Evolutionary conservation across 1,284 basidiomycete species (phyloP).

Genomic region (Austroboletus rostrupii): DNA sequence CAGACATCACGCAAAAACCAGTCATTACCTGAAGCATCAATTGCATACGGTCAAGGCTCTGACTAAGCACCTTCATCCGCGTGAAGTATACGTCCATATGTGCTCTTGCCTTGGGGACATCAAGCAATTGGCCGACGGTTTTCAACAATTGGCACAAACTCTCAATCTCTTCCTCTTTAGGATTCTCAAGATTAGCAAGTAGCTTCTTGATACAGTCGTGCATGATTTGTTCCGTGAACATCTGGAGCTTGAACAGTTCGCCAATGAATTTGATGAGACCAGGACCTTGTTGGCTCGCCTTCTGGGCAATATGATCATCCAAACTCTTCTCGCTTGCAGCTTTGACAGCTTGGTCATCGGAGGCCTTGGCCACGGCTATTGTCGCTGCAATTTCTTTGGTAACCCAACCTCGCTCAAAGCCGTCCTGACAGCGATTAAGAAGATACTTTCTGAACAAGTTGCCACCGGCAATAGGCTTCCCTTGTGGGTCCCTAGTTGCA

Average conservation of each 20-base stretch:
- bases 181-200: slow-evolving; percentile 86
- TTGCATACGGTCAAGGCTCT: slow-evolving; percentile 79
- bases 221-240: slow-evolving; percentile 94
- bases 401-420: slow-evolving; percentile 89
- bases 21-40: slow-evolving; percentile 88
- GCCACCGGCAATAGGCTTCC: slow-evolving; percentile 85
- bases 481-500: slow-evolving; percentile 73
- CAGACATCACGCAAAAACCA: background rate
- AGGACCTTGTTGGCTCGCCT: slow-evolving; percentile 94
- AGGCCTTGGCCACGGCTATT: slow-evolving; percentile 55
- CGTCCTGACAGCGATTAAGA: slow-evolving; percentile 89
- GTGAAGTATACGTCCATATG: slow-evolving; percentile 94
- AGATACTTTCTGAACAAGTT: slow-evolving; percentile 94
- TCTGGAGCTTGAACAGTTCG: slow-evolving; percentile 94
- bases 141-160: slow-evolving; percentile 89
- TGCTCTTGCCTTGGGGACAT: slow-evolving; percentile 73
- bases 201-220: slow-evolving; percentile 95
- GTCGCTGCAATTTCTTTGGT: slow-evolving; percentile 66
- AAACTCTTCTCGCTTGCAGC: slow-evolving; percentile 65
- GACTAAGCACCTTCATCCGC: slow-evolving; percentile 79
- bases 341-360: slow-evolving; percentile 58
- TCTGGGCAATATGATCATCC: slow-evolving; percentile 93
- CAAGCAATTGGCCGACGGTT: slow-evolving; percentile 83
- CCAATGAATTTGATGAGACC: slow-evolving; percentile 98
- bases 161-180: slow-evolving; percentile 97